phyloP scores from a whole-genome alignment of 2,329 filamentous ascomycete genomes.

The Didymella exigua region DNA sequence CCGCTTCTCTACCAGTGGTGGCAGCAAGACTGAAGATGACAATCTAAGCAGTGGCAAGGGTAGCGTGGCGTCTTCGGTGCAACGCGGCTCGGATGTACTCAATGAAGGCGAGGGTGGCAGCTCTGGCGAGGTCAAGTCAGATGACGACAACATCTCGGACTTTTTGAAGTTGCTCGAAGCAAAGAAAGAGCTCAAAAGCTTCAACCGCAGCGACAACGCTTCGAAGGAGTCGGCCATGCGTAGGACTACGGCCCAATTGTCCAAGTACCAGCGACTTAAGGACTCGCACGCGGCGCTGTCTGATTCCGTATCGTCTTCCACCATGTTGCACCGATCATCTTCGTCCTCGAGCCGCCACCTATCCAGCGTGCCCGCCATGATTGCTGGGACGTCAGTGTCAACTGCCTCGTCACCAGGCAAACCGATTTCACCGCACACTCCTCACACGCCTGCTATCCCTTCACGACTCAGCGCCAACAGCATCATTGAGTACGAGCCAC shows the following conservation, averaged over 20 bases:
- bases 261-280: conserved; percentile 84
- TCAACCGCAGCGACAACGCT: conserved; percentile 67
- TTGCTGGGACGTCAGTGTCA: conserved; percentile 73
- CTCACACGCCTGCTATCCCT: conserved; percentile 90
- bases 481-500: conserved; percentile 69
- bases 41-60: conserved; percentile 81
- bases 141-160: conserved; percentile 91
- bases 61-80: conserved; percentile 71
- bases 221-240: conserved; percentile 71
- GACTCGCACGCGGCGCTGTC: conserved; percentile 88
- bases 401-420: conserved; percentile 87
- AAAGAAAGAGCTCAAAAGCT: conserved; percentile 83
- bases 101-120: conserved; percentile 70
- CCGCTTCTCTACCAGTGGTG: conserved; percentile 76
- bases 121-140: conserved; percentile 71
- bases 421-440: conserved; percentile 85
- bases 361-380: conserved; percentile 65
- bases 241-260: conserved; percentile 77
- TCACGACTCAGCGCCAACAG: conserved; percentile 92
- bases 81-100: conserved; percentile 79
- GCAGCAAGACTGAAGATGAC: conserved; percentile 73
- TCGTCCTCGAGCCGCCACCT: conserved; percentile 78
- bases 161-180: conserved; percentile 89
- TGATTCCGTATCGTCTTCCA: conserved; percentile 90
- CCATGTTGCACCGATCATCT: conserved; percentile 81